Evolutionary conservation across 2,329 filamentous ascomycete species (phyloP).

Genomic region (Colletotrichum caudatum): DNA sequence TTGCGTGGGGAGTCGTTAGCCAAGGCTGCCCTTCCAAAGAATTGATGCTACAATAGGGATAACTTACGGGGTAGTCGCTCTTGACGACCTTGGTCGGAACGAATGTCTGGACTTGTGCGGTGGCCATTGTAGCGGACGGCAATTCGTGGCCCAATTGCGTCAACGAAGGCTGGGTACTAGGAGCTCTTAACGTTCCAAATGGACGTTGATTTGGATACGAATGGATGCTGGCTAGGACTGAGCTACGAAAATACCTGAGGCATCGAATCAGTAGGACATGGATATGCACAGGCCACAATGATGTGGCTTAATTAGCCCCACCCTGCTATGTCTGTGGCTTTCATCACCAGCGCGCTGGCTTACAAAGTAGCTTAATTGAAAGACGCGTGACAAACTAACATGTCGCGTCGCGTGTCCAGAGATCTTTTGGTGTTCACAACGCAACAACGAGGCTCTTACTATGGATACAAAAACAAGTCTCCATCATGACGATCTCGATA

Average conservation of each 20-base stretch:
- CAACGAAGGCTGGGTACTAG: slow-evolving; percentile 14
- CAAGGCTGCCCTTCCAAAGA: slow-evolving; percentile 40
- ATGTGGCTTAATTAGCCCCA: background rate
- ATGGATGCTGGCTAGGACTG: slow-evolving; percentile 21
- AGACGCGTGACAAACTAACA: slow-evolving; percentile 3
- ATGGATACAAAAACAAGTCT: slow-evolving; percentile 47
- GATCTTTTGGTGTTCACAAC: no score
- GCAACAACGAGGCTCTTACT: background rate
- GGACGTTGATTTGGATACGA: slow-evolving; percentile 24
- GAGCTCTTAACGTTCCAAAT: background rate
- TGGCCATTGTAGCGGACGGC: slow-evolving; percentile 40
- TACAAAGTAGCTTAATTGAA: slow-evolving; percentile 12
- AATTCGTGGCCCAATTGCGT: slow-evolving; percentile 33
- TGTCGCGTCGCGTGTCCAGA: background rate
- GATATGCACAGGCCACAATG: background rate
- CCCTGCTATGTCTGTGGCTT: background rate
- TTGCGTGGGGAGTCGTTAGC: slow-evolving; percentile 49
- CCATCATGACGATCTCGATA: slow-evolving; percentile 76
- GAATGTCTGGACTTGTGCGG: slow-evolving; percentile 57
- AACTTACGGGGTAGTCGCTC: slow-evolving; percentile 87
- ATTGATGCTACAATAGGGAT: slow-evolving; percentile 21
- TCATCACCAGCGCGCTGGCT: background rate
- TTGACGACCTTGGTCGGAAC: slow-evolving; percentile 79
- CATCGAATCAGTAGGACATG: background rate
- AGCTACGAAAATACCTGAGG: slow-evolving; percentile 24